phyloP scores from a whole-genome alignment of 805 yeast genomes.

The Candida corydali region DNA sequence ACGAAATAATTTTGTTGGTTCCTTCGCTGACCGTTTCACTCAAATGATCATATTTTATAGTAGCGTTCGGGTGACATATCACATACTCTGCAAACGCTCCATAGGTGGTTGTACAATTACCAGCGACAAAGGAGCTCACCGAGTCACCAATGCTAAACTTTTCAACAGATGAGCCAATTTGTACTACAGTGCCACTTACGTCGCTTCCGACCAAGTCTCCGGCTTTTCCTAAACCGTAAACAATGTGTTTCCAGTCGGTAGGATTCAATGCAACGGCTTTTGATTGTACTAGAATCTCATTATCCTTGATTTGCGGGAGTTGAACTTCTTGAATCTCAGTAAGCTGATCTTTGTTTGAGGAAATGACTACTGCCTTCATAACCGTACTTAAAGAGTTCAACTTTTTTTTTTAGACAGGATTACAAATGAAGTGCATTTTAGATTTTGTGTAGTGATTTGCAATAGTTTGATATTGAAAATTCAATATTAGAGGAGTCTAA shows the following conservation, averaged over 20 bases:
- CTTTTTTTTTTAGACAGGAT: too few relatives aligned
- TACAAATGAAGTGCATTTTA: too few relatives aligned
- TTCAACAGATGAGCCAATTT: slow-evolving; percentile 44
- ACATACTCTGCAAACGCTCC: slow-evolving; percentile 63
- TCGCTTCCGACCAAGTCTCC: slow-evolving; percentile 60
- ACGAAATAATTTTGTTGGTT: slow-evolving; percentile 32
- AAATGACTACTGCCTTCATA: slow-evolving; percentile 3
- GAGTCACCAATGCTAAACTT: slow-evolving; percentile 48
- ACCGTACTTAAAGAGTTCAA: too few relatives aligned
- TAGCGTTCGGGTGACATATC: slow-evolving; percentile 29
- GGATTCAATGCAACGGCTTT: slow-evolving; percentile 61
- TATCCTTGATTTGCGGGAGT: not conserved
- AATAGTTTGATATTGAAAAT: too few relatives aligned
- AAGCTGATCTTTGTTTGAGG: slow-evolving; percentile 3
- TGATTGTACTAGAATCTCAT: slow-evolving; percentile 31
- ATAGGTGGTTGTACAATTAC: slow-evolving; percentile 42
- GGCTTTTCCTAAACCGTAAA: slow-evolving; percentile 25
- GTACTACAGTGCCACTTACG: slow-evolving; percentile 52
- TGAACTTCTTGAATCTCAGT: slow-evolving; percentile 1
- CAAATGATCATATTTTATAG: slow-evolving; percentile 25
- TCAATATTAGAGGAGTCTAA: too few relatives aligned
- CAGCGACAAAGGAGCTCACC: slow-evolving; percentile 50
- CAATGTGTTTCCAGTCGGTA: slow-evolving; percentile 65
- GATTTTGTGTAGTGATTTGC: too few relatives aligned
- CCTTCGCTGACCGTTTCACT: not conserved